Evolutionary conservation across 805 yeast genomes (phyloP).

Genomic region (Dipodascus albidus): DNA sequence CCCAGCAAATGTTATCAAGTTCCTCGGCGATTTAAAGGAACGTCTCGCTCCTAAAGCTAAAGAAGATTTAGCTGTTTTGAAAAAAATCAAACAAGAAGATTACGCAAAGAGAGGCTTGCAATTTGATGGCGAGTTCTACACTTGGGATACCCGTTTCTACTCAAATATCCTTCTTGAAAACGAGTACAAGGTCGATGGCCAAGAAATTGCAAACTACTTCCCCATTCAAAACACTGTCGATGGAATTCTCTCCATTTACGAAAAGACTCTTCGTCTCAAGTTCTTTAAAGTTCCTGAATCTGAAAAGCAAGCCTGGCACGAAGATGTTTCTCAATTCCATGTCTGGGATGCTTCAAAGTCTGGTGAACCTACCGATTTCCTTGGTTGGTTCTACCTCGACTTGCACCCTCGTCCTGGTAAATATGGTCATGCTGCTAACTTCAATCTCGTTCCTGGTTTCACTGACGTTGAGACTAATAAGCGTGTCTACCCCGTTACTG

Average conservation of each 20-base stretch:
- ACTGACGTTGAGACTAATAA: constrained; percentile 33
- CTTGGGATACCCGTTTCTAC: constrained; percentile 69
- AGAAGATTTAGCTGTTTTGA: constrained; percentile 39
- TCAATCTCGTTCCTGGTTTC: constrained; percentile 54
- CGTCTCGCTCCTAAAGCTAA: constrained; percentile 51
- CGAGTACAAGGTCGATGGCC: constrained; percentile 61
- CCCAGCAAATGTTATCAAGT: constrained; percentile 45
- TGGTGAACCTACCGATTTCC: constrained; percentile 39
- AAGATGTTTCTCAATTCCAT: constrained; percentile 62
- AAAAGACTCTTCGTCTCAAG: constrained; percentile 54
- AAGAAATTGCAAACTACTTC: constrained; percentile 64
- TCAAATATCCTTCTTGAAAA: constrained; percentile 54
- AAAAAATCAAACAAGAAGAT: constrained; percentile 43
- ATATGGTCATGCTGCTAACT: constrained; percentile 83
- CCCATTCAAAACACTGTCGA: constrained; percentile 57
- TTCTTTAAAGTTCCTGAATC: constrained; percentile 45
- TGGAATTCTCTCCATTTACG: constrained; percentile 64
- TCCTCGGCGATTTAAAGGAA: constrained; percentile 47
- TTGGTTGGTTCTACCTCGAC: constrained; percentile 73
- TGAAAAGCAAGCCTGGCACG: constrained; percentile 54
- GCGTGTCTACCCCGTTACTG: constrained; percentile 57
- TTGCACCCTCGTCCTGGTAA: constrained; percentile 79
- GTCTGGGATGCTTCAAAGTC: constrained; percentile 45
- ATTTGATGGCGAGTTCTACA: constrained; percentile 32
- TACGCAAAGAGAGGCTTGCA: constrained; percentile 33